These are phyloP conservation scores for Hyaloscypha hepaticicola DNA, from an alignment of 495 filamentous ascomycete genomes.

Conservation along the genomic window DNA sequence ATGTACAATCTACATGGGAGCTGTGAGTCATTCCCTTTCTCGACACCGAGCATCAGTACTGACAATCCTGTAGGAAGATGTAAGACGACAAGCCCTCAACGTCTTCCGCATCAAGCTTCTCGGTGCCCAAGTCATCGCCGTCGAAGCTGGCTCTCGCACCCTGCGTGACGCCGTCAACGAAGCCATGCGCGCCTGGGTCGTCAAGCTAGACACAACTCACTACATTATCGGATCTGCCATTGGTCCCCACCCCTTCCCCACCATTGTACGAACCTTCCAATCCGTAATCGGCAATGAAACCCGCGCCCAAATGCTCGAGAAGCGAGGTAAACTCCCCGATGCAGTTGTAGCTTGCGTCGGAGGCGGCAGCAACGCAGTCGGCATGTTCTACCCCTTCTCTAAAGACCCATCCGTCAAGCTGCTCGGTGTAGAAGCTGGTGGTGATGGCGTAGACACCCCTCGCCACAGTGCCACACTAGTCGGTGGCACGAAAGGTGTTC, in stretches of 20 bases:
- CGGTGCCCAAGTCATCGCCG: conserved; percentile 81
- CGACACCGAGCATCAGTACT: not conserved
- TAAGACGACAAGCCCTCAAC: conserved; percentile 88
- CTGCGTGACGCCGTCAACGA: conserved; percentile 97
- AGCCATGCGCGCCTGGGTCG: conserved; percentile 85
- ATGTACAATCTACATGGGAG: conserved; percentile 95
- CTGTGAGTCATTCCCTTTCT: conserved; percentile 32
- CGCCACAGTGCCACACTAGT: conserved; percentile 89
- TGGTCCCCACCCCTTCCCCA: conserved; percentile 92
- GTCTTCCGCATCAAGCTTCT: conserved; percentile 97
- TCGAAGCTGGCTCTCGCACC: conserved; percentile 81
- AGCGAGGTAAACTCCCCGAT: conserved; percentile 85
- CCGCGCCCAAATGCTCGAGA: conserved; percentile 69
- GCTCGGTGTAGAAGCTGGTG: conserved; percentile 93
- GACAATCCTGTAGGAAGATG: conserved; percentile 59
- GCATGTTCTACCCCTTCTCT: conserved; percentile 96
- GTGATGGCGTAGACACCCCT: conserved; percentile 84
- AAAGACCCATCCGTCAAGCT: conserved; percentile 83
- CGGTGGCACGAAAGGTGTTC: conserved; percentile 84
- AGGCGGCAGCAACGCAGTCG: conserved; percentile 85
- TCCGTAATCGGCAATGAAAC: conserved; percentile 92
- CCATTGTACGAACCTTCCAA: conserved; percentile 94
- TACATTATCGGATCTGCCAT: conserved; percentile 97
- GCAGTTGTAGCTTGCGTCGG: conserved; percentile 96
- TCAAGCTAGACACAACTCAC: conserved; percentile 82